Conservation (phyloP, 441 rosid species). For the Manihot esculenta region DNA sequence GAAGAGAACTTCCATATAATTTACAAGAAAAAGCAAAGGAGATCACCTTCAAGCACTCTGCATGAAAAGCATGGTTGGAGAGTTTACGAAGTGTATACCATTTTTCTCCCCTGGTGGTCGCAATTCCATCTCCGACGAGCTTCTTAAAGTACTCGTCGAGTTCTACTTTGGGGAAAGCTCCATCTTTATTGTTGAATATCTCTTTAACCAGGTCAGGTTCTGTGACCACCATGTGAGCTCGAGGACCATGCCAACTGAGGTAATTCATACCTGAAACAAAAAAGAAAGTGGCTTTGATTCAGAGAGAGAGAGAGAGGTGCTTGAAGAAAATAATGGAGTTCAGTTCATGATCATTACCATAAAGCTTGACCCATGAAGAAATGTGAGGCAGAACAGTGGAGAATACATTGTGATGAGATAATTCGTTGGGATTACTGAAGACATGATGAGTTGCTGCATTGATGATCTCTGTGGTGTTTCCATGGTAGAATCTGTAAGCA, state of each 20-base stretch:
- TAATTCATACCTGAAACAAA: constrained; percentile 15
- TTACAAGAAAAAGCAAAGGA: not conserved
- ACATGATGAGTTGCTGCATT: constrained; percentile 15
- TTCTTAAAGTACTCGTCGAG: not conserved
- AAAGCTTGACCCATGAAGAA: constrained; percentile 21
- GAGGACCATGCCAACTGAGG: constrained; percentile 17
- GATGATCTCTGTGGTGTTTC: constrained; percentile 34
- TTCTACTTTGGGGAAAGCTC: constrained; percentile 2
- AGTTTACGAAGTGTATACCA: constrained; percentile 19
- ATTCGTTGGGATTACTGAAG: constrained; percentile 20
- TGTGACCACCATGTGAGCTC: constrained; percentile 11
- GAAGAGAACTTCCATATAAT: not conserved
- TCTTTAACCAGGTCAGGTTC: constrained; percentile 16
- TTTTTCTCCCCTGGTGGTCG: not conserved
- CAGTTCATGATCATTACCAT: no score
- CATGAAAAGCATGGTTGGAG: constrained; percentile 24
- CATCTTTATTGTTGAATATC: constrained; percentile 9
- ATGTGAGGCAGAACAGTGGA: constrained; percentile 33
- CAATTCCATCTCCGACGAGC: constrained; percentile 20
- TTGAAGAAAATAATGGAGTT: not conserved
- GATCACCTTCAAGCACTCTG: constrained; percentile 24
- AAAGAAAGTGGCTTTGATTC: not conserved
- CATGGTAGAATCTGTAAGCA: constrained; percentile 35
- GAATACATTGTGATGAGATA: constrained; percentile 26
- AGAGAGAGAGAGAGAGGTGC: not conserved